Evolutionary conservation across 2,329 filamentous ascomycete genomes (phyloP).

Genomic region (Sporothrix variecibatus): DNA sequence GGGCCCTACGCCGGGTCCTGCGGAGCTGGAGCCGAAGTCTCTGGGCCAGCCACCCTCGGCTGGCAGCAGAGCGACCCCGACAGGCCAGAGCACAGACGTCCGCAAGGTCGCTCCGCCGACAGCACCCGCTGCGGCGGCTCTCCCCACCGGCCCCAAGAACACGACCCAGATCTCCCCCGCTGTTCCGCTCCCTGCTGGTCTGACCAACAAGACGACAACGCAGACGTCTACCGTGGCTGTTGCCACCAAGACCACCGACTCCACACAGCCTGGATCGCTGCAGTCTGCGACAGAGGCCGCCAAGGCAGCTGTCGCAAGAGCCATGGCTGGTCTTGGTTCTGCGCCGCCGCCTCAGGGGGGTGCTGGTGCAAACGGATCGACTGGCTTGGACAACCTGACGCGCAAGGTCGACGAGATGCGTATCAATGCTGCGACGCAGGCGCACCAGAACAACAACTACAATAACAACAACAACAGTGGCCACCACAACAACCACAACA

Average conservation of each 20-base stretch:
- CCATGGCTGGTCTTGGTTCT: slow-evolving; percentile 69
- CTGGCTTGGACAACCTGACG: slow-evolving; percentile 67
- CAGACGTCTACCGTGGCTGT: slow-evolving; percentile 40
- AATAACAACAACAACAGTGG: slow-evolving; percentile 26
- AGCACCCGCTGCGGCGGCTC: slow-evolving; percentile 29
- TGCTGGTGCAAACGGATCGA: slow-evolving; percentile 42
- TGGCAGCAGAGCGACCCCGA: slow-evolving; percentile 45
- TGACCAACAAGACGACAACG: slow-evolving; percentile 37
- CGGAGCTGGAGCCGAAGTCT: slow-evolving; percentile 57
- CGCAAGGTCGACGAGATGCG: slow-evolving; percentile 79
- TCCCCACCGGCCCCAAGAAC: slow-evolving; percentile 50
- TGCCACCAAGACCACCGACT: slow-evolving; percentile 39
- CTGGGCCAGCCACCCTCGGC: slow-evolving; percentile 45
- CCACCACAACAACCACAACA: background rate
- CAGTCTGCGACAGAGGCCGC: slow-evolving; percentile 73
- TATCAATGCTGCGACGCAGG: slow-evolving; percentile 55
- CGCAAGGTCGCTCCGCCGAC: background rate
- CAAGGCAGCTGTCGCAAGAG: slow-evolving; percentile 74
- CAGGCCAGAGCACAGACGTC: slow-evolving; percentile 36
- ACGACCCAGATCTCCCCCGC: slow-evolving; percentile 62
- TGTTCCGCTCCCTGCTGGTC: slow-evolving; percentile 60
- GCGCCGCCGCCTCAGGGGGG: slow-evolving; percentile 30
- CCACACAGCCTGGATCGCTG: slow-evolving; percentile 43
- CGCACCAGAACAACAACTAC: slow-evolving; percentile 37
- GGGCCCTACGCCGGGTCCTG: slow-evolving; percentile 44